Percentiles rank a stretch among this genome's conserved stretches.
phyloP scores from a whole-genome alignment of 495 filamentous ascomycete species.

The Aspergillus leporis region DNA sequence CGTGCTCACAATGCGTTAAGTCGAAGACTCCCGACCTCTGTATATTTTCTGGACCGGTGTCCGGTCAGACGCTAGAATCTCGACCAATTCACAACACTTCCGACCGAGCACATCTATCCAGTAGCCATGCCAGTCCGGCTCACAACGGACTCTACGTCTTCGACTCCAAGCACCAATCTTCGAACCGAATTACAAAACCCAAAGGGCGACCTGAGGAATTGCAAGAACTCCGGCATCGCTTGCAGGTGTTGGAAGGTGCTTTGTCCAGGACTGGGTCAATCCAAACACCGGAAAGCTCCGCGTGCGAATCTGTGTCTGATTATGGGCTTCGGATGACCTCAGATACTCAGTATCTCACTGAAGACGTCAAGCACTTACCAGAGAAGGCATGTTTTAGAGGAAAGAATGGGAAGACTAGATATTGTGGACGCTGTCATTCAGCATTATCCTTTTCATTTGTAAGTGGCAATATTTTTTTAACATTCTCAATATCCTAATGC shows the following conservation, averaged over 20 bases:
- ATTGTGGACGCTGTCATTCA: slow-evolving; percentile 50
- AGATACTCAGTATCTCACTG: slow-evolving; percentile 28
- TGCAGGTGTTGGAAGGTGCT: slow-evolving; percentile 34
- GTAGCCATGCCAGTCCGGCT: slow-evolving; percentile 14
- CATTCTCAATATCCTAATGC: slow-evolving; percentile 18
- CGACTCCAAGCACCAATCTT: slow-evolving; percentile 36
- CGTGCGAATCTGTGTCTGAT: slow-evolving; percentile 28
- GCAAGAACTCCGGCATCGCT: slow-evolving; percentile 33
- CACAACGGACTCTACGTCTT: slow-evolving; percentile 41
- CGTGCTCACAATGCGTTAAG: slow-evolving; percentile 65
- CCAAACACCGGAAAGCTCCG: slow-evolving; percentile 31
- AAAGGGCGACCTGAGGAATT: slow-evolving; percentile 32
- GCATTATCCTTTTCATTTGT: slow-evolving; percentile 49
- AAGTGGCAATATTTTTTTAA: slow-evolving; percentile 16
- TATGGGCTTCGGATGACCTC: slow-evolving; percentile 13
- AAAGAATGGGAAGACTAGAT: slow-evolving; percentile 48
- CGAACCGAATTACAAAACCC: slow-evolving; percentile 32
- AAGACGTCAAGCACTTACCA: slow-evolving; percentile 35
- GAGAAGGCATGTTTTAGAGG: slow-evolving; percentile 44
- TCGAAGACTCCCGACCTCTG: slow-evolving; percentile 40
- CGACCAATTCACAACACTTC: slow-evolving; percentile 16
- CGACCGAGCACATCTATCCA: slow-evolving; percentile 21
- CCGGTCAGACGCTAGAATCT: slow-evolving; percentile 13
- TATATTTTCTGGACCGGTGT: slow-evolving; percentile 33
- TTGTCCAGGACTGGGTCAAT: slow-evolving; percentile 25